Base-by-base conservation (phyloP, 805 yeast species). In the Starmera pachycereana region DNA sequence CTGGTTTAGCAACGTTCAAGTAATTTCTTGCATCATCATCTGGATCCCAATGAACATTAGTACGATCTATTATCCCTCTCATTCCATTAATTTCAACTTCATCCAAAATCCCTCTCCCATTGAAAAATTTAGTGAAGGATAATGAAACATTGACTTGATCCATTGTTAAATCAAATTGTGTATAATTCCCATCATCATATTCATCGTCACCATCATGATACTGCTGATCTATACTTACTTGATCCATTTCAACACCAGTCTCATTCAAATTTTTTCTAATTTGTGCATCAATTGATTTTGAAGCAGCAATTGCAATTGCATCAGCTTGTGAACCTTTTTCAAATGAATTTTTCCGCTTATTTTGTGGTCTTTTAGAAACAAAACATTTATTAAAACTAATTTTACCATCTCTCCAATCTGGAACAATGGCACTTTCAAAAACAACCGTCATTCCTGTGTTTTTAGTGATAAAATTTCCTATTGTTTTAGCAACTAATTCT, bases 391-490 rank as follows among this genome's bases (percentile, higher is more conserved):
- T 75, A 59, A 92, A 82, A 35, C 81, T 74, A 40, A 92, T 85
- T 45, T 77, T 82, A 2, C 96, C 94, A 47, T 82, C 86, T 33
- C 79, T 71, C 96, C 96, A 89, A 41, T 85, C 87, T 0, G 97
- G 97, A 6, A 88, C 94, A 42, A 90, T 84, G 1, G 97, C 98
- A 56, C 77, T 81, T 56, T 90, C 97, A 53, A 92, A 92, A 0
- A 85, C 78, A 8, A 92, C 96, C 0, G 81, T 76, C 45, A 89
- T 62, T 9, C 86, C 83, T 2, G 94, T 78, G 53, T 88, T 92
- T 44, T 74, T 74, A 6, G 97, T 89, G 41, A 92, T 73, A 42
- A 84, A 62, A 52, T 84, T 84, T 9, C 97, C 97, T 28, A 89
- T 67, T 49, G 73, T 69, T 36, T 80, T 68, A 1, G 97, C 97